Evolutionary conservation across 805 yeast genomes (phyloP), one percentile per base, ranked within the genome.

Genomic region (Kluyveromyces dobzhanskii): DNA sequence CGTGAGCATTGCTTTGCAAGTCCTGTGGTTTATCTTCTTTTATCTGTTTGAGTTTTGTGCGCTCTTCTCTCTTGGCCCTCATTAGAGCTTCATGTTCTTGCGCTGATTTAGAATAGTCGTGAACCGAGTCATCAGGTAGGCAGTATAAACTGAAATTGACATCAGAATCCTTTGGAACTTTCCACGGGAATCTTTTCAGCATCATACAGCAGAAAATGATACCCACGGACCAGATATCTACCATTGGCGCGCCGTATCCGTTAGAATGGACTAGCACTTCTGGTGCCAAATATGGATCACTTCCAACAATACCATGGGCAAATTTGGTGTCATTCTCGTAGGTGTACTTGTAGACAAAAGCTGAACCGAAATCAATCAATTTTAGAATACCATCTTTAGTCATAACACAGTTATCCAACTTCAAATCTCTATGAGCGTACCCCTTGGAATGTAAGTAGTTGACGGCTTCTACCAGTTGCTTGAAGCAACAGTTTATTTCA

Each of bases 161-260:
- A 58, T 84, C 94, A 25, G 75, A 59, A 13, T 65, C 66, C 48
- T 73, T 75, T 10, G 94, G 94, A 2, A 80, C 83, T 57, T 83
- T 84, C 94, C 94, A 84, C 2, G 94, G 94, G 56, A 84, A 84
- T 54, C 88, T 71, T 61, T 83, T 79, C 44, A 84, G 65, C 47
- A 85, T 80, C 90, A 84, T 83, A 62, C 94, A 84, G 61, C 94
- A 84, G 54, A 79, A 84, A 19, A 84, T 84, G 26, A 84, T 84
- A 16, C 85, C 94, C 34, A 82, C 67, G 4, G 92, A 82, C 94
- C 94, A 84, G 24, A 84, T 71, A 61, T 84, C 94, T 21, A 81
- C 87, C 27, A 75, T 75, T 55, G 78, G 78, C 9, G 94, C 88
- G 57, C 84, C 86, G 55, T 82, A 84, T 23, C 71, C 70, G 32